Evolutionary conservation across 805 yeast genomes (phyloP), one percentile per base, ranked within the genome.

Genomic region (Hermanozyma aechmeae): DNA sequence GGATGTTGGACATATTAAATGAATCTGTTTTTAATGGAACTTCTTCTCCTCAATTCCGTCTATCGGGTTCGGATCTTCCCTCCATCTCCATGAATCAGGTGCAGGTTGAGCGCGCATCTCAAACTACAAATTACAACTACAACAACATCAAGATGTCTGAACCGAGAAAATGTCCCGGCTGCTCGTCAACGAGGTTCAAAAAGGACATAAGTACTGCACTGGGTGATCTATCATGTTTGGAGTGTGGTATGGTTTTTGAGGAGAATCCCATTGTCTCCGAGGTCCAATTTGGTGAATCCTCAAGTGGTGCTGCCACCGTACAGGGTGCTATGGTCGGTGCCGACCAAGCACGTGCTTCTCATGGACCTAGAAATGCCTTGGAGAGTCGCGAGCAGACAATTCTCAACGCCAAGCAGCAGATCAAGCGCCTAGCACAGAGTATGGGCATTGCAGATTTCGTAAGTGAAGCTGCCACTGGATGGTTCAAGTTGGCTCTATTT

Each of bases 241-340:
- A 56, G 19, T 92, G 98, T 72, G 96, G 96, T 52, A 60, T 75
- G 13, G 96, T 92, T 17, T 71, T 72, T 33, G 95, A 85, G 39
- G 97, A 87, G 48, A 82, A 85, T 45, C 95, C 94, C 13, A 89
- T 92, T 40, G 97, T 93, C 8, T 77, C 94, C 6, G 99, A 92
- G 50, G 92, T 93, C 30, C 82, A 92, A 9, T 92, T 87, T 58
- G 92, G 93, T 25, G 99, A 93, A 48, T 70, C 87, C 2, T 69
- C 94, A 13, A 69, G 79, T 15, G 99, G 99, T 43, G 96, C 95
- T 10, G 96, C 98, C 20, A 75, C 82, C 28, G 95, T 92, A 2
- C 95, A 89, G 41, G 99, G 99, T 48, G 75, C 94, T 27, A 87
- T 84, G 65, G 79, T 92, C 20, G 84, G 85, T 25, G 80, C 85